A percentile compares a stretch with the other conserved stretches of the same genome.
Evolutionary conservation across 306 rosid species (phyloP).

Genomic region (Albizia julibrissin): DNA sequence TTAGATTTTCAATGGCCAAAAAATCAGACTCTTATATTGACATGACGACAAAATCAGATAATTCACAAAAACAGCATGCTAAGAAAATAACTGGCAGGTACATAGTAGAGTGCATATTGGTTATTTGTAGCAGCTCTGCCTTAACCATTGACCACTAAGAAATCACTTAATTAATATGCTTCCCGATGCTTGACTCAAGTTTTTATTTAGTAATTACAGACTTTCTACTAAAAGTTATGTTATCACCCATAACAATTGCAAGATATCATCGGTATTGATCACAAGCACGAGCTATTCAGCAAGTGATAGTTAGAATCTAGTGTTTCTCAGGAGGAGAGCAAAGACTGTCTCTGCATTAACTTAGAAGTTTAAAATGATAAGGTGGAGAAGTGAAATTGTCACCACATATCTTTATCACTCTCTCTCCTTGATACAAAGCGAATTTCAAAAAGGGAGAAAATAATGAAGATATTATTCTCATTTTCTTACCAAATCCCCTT

Average conservation of each 20-base stretch:
- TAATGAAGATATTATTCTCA: background rate
- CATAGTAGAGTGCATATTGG: background rate
- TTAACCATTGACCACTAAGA: background rate
- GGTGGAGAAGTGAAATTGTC: background rate
- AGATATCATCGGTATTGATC: background rate
- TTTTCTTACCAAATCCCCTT: slow-evolving; percentile 89
- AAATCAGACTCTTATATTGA: background rate
- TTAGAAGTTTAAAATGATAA: background rate
- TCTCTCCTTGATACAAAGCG: background rate
- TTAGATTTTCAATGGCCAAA: background rate
- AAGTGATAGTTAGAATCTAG: background rate
- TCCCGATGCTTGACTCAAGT: background rate
- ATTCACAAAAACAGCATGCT: background rate
- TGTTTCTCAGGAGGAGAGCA: background rate
- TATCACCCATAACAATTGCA: background rate
- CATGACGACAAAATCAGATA: slow-evolving; percentile 5
- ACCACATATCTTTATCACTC: background rate
- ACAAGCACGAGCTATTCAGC: background rate
- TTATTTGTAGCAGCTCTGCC: background rate
- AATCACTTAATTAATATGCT: background rate
- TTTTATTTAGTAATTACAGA: background rate
- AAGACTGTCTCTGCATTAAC: background rate
- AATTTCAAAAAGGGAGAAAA: background rate
- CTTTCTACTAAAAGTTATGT: background rate
- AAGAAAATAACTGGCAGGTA: background rate